Base-by-base conservation (phyloP, 2,329 filamentous ascomycete genomes). In the Penicillium italicum region DNA sequence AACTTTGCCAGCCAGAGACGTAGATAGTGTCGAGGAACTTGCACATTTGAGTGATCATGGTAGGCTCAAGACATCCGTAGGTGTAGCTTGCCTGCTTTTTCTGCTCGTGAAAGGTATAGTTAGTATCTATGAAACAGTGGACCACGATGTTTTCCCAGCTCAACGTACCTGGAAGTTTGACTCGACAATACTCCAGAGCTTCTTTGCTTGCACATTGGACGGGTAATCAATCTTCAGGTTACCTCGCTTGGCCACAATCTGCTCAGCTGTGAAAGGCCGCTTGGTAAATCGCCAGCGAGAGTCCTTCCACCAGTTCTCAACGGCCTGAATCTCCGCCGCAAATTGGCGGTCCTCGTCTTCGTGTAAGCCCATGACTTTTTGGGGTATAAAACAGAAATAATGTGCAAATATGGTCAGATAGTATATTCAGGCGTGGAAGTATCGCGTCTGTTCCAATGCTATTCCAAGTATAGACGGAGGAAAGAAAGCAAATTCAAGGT, bases 31-130 rank as follows among this genome's bases (percentile, higher is more conserved):
- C 94, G 60, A 99, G 83, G 76, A 95, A 97, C 78, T 97, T 96
- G 68, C 93, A 93, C 94, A 99, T 99, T 76, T 99, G 94, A 28
- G 94, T 97, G 73, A 99, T 84, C 90, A 97, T 97, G 54, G 96
- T 96, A 11, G 94, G 94, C 72, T 99, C 94, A 62, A 99, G 82
- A 78, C 94, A 97, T 69, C 94, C 94, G 72, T 97, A 99, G 55
- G 94, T 99, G 79, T 88, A 96, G 77, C 90, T 95, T 45, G 90
- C 90, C 70, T 94, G 89, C 68, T 85, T 85, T 70, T 83, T 89
- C 90, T 96, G 65, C 56, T 50, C 7, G 20, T 18, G 16, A 18
- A 28, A 26, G 30, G 43, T 30, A 31, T 33, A 44, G 54, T 69
- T 44, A 66, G 61, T 11, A 42, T 30, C 37, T 44, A 26, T 47